phyloP scores from a whole-genome alignment of 2,329 filamentous ascomycete genomes.

The Penicillium sp. region DNA sequence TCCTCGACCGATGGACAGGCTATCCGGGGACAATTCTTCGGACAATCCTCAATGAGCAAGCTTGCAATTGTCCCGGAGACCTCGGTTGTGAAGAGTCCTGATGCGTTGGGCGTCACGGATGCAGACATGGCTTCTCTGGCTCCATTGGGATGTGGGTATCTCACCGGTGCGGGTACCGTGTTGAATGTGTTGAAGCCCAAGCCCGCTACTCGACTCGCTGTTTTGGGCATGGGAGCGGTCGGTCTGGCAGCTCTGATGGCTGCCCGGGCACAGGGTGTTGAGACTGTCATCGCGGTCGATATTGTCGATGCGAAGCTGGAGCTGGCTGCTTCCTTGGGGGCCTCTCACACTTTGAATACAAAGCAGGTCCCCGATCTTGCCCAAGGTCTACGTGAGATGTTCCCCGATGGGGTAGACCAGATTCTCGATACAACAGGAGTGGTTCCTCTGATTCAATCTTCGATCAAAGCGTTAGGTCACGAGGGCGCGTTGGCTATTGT shows the following conservation, averaged over 20 bases:
- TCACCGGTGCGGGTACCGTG: slow-evolving; percentile 38
- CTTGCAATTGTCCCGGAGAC: slow-evolving; percentile 33
- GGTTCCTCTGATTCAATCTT: slow-evolving; percentile 30
- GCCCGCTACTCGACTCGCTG: slow-evolving; percentile 21
- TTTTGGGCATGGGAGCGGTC: slow-evolving; percentile 36
- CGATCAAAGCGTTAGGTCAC: slow-evolving; percentile 33
- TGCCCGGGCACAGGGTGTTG: slow-evolving; percentile 23
- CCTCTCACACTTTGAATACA: slow-evolving; percentile 46
- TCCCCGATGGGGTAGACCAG: slow-evolving; percentile 29
- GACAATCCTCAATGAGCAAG: slow-evolving; percentile 38
- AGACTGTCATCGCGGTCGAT: slow-evolving; percentile 50
- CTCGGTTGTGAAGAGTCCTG: slow-evolving; percentile 32
- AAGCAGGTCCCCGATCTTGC: slow-evolving; percentile 31
- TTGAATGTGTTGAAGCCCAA: slow-evolving; percentile 32
- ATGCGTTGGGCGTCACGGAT: slow-evolving; percentile 4
- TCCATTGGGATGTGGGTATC: slow-evolving; percentile 36
- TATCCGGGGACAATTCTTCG: slow-evolving; percentile 38
- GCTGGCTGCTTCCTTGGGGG: slow-evolving; percentile 49
- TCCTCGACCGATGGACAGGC: slow-evolving; percentile 20
- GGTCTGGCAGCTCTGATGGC: slow-evolving; percentile 25
- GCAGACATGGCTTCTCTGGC: slow-evolving; percentile 31
- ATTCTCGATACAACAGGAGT: slow-evolving; percentile 39
- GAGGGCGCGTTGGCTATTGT: slow-evolving; percentile 37
- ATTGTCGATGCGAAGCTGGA: slow-evolving; percentile 46
- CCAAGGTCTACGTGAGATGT: slow-evolving; percentile 30